Base-by-base conservation (phyloP, 2,329 filamentous ascomycete genomes). In the Cercospora berteroae region DNA sequence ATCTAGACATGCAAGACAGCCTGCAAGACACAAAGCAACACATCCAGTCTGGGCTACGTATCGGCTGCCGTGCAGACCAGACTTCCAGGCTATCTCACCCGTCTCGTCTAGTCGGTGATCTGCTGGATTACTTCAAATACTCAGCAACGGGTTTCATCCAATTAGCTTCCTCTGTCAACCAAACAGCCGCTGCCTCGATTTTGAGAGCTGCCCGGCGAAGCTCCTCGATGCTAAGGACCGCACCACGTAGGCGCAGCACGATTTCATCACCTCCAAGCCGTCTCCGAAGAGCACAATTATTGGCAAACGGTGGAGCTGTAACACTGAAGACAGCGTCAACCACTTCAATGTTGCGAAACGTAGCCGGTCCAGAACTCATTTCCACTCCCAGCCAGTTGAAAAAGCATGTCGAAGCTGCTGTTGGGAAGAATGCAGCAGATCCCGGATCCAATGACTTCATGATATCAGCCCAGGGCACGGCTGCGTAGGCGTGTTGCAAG, bases 361-460 rank as follows among this genome's bases (percentile, higher is more conserved):
- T 8, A 3, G 16, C 23, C 3, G 25, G 12, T 16, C 44, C 42
- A n/a, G 42, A 31, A 12, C 2, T 18, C 25, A 55, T 33, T 18
- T 63, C 33, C 27, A n/a, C 50, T 10, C 60, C 60, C 9, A 63
- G 20, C 20, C 42, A 63, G 18, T 63, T 55, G 60, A 63, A 55
- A 23, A 63, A 29, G 33, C 60, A 63, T 3, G 12, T 25, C 16
- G 10, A 29, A 16, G 44, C 42, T 13, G 31, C 48, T 5, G 10
- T 39, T 12, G 25, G 27, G 18, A 63, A 55, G 29, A 56, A 29
- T 5, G 5, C 31, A 8, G 29, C n/a, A 44, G 39, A 44, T 0
- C 18, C n/a, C n/a, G n/a, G 8, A 20, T 44, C 39, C 16, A 44
- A 4, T 18, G 39, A 44, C 6, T 8, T 20, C 39, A 44, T 44